Evolutionary conservation across 805 yeast species (phyloP), one percentile per base, ranked within the genome.

Genomic region (Middelhovenomyces tepae): DNA sequence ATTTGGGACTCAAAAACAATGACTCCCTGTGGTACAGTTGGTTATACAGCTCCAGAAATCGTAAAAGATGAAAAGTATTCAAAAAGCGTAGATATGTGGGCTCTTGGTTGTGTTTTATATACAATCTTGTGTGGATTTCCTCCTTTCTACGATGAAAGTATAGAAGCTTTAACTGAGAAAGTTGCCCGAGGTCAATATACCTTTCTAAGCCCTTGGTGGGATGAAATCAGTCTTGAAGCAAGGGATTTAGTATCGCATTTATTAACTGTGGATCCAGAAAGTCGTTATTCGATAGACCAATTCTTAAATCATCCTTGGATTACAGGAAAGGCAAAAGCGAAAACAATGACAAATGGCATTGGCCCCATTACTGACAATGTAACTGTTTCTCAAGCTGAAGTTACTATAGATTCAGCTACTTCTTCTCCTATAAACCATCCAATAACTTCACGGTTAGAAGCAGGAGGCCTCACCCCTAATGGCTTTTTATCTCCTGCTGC

Each of bases 1-100:
- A 75, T 89, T 20, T 80, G 86, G 77, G 83, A 80, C 49, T 71
- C 78, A 31, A 82, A 82, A 47, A 83, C 96, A 15, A 84, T 85
- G 68, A 91, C 98, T 1, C 98, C 98, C 0, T 91, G 98, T 60
- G 98, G 98, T 32, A 91, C 98, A 1, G 95, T 91, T 11, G 97
- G 97, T 3, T 91, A 91, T 52, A 89, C 97, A 2, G 98, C 98
- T 0, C 98, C 98, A 0, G 98, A 91, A 57, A 89, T 91, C 46
- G 97, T 91, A 25, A 77, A 80, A 44, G 97, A 91, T 56, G 94
- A 87, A 61, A 69, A 77, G 29, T 91, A 91, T 53, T 82, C 95
- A 1, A 85, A 83, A 62, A 80, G 86, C 43, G 98, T 91, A 22
- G 98, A 91, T 55, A 84, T 91, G 91, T 91, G 98, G 98, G 96